Evolutionary conservation across 768 basidiomycete species (phyloP), one percentile per base, ranked within the genome.

Genomic region (Lentinula lateritia): DNA sequence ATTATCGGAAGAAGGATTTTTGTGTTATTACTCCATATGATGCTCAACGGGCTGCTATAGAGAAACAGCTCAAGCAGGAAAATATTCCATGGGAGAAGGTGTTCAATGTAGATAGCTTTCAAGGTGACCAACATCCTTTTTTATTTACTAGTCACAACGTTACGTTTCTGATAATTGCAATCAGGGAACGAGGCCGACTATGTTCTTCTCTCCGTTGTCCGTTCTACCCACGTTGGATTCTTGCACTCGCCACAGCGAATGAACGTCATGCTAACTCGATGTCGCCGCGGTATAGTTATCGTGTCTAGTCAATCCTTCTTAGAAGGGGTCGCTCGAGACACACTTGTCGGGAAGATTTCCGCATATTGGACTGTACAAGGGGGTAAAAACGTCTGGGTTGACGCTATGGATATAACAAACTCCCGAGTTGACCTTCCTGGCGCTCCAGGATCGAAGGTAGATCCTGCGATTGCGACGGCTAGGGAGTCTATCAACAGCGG

Each of bases 1-100:
- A 81, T 64, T 81, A 80, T 62, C 62, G 69, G 28, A 28, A 65
- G 20, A 63, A 52, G 34, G 66, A 79, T 0, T 83, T 80, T 55
- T 77, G 78, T 52, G 64, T 85, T 56, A 81, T 84, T 46, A 83
- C 82, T 2, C 82, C 81, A 0, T 85, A 84, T 61, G 83, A 84
- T 62, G 78, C 78, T 0, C 83, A 85, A 68, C 66, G 83, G 16
- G 75, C 76, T 0, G 73, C 70, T 2, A 78, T 83, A 28, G 71
- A 77, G 56, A 66, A 61, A 23, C 63, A 61, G 7, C 68, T 83
- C 28, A 73, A 78, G 52, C 62, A 50, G 4, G 62, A 67, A 43
- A 62, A 71, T 7, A 68, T 78, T 35, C 76, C 75, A 5, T 78
- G 74, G 74, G 75, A 80, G 42, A 38, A 39, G 16, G 80, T 83